A percentile compares a stretch with the other conserved stretches of the same genome.
Evolutionary conservation across 352 stramenopile species (phyloP).

Genomic region (Halophytophthora polymorphica): DNA sequence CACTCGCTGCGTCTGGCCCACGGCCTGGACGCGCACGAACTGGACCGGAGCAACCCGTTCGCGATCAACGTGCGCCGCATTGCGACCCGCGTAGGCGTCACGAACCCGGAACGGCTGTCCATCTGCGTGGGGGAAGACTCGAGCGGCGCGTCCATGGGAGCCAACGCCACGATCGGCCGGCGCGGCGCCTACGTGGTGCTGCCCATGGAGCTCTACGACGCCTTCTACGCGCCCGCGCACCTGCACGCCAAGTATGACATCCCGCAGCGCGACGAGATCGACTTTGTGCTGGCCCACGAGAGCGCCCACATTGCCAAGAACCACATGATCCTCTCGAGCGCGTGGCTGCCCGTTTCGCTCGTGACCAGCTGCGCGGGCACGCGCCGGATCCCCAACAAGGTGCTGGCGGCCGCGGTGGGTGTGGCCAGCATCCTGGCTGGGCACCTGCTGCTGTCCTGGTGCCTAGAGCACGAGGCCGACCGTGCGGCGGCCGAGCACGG

Average conservation of each 20-base stretch:
- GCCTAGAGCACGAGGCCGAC: conserved; percentile 77
- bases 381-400: conserved; percentile 74
- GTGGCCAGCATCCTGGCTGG: conserved; percentile 39
- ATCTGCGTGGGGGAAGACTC: conserved; percentile 65
- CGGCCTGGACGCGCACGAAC: conserved; percentile 45
- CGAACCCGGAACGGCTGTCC: conserved; percentile 60
- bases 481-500: conserved; percentile 65
- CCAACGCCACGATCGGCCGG: conserved; percentile 53
- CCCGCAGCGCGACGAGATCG: conserved; percentile 66
- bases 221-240: conserved; percentile 57
- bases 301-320: conserved; percentile 82
- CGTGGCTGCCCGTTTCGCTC: conserved; percentile 60
- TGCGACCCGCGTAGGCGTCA: conserved; percentile 58
- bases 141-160: conserved; percentile 55
- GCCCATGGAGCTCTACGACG: conserved; percentile 78
- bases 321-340: conserved; percentile 60
- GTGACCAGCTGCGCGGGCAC: conserved; percentile 49
- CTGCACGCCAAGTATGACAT: conserved; percentile 51
- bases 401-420: conserved; percentile 49
- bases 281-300: conserved; percentile 83
- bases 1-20: conserved; percentile 60
- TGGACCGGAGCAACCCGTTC: conserved; percentile 57
- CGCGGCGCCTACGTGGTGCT: conserved; percentile 67
- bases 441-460: conserved; percentile 76
- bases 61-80: conserved; percentile 62